Evolutionary conservation across 2,329 filamentous ascomycete species (phyloP).

Genomic region (Mycosphaerella sp.): DNA sequence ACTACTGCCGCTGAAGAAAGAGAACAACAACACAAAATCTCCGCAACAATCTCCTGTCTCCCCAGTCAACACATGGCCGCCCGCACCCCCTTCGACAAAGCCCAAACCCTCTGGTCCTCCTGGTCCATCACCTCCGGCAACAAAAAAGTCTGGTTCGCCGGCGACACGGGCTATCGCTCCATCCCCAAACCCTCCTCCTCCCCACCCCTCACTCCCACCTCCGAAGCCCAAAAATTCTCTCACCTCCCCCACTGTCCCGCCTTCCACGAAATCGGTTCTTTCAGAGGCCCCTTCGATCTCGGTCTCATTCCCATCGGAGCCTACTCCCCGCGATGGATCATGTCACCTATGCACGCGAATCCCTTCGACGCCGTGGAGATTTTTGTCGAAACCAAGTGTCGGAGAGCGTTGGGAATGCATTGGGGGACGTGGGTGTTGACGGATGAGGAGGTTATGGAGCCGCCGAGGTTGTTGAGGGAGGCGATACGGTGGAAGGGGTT

Average conservation of each 20-base stretch:
- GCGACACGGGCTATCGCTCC: slow-evolving; percentile 81
- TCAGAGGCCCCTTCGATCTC: slow-evolving; percentile 80
- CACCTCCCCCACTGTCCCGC: slow-evolving; percentile 70
- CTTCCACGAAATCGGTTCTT: slow-evolving; percentile 73
- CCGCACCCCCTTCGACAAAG: slow-evolving; percentile 61
- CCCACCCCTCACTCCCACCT: no score
- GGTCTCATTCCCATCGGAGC: slow-evolving; percentile 91
- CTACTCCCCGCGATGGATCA: slow-evolving; percentile 66
- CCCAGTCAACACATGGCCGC: slow-evolving; percentile 79
- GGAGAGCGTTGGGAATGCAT: slow-evolving; percentile 75
- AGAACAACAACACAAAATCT: slow-evolving; percentile 42
- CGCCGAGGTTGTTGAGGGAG: slow-evolving; percentile 63
- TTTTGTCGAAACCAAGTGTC: slow-evolving; percentile 74
- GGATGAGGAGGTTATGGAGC: slow-evolving; percentile 76
- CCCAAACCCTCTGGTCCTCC: slow-evolving; percentile 76
- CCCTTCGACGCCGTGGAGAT: slow-evolving; percentile 86
- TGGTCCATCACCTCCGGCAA: slow-evolving; percentile 71
- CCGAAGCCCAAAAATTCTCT: slow-evolving; percentile 43
- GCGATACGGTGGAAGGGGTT: slow-evolving; percentile 63
- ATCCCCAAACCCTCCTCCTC: slow-evolving; percentile 55
- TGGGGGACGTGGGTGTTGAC: slow-evolving; percentile 88
- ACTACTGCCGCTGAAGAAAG: background rate
- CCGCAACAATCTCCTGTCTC: slow-evolving; percentile 67
- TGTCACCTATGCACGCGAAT: slow-evolving; percentile 78
- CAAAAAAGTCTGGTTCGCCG: slow-evolving; percentile 77